A percentile compares a stretch with the other conserved stretches of the same genome.
Evolutionary conservation across 305 asterid species (phyloP).

Genomic region (Solanum aculeatissimum): DNA sequence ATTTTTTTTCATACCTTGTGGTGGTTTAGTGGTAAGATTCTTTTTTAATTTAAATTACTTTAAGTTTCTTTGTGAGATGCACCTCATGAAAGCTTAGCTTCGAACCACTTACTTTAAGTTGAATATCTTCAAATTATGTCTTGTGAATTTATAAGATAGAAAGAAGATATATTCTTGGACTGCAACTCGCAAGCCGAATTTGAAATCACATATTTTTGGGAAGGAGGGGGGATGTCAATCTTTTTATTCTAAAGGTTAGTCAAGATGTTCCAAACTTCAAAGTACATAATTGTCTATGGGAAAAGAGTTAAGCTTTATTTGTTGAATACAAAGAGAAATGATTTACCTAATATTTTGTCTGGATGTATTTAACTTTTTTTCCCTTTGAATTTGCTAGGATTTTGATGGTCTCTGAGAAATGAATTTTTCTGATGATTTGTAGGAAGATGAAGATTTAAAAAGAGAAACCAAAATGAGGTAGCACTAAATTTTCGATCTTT

Average conservation of each 20-base stretch:
- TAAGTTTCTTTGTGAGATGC: neutral
- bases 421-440: neutral
- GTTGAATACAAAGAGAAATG: neutral
- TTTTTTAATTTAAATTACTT: neutral
- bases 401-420: neutral
- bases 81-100: neutral
- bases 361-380: neutral
- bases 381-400: neutral
- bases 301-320: too few species aligned
- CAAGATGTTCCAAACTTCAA: too few species aligned
- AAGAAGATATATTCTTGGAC: neutral
- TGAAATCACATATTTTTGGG: too few species aligned
- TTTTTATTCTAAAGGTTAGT: too few species aligned
- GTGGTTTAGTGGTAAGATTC: slow-evolving; percentile 75
- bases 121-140: neutral
- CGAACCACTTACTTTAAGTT: neutral
- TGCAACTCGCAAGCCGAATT: too few species aligned
- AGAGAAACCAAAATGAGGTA: neutral
- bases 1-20: slow-evolving; percentile 82
- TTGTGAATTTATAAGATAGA: neutral
- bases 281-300: too few species aligned
- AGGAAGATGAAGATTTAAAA: neutral
- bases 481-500: neutral
- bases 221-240: too few species aligned
- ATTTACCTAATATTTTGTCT: neutral